These are phyloP conservation scores for Fonsecaea pedrosoi DNA, from an alignment of 2,329 filamentous ascomycete genomes.

Conservation along the genomic window DNA sequence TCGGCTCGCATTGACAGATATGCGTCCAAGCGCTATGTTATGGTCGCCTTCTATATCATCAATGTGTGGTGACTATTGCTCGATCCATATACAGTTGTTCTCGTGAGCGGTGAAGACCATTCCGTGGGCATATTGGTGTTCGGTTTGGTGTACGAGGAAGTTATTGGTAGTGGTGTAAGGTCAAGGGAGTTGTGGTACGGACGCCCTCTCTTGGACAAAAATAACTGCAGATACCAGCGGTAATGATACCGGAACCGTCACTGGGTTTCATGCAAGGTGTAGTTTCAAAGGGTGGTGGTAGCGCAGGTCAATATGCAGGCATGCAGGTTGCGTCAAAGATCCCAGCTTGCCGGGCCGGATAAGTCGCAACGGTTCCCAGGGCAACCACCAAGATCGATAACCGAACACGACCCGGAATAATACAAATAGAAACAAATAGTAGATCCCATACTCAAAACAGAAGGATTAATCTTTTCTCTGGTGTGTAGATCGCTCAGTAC, in stretches of 20 bases:
- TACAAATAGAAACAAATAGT: neutral
- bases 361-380: constrained; percentile 8
- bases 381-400: constrained; percentile 13
- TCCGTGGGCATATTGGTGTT: constrained; percentile 11
- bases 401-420: constrained; percentile 1
- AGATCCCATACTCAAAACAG: constrained; percentile 1
- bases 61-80: constrained; percentile 30
- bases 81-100: constrained; percentile 2
- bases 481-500: neutral
- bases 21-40: neutral
- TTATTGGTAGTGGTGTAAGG: neutral
- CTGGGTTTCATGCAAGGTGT: constrained; percentile 24
- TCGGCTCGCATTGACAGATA: constrained; percentile 46
- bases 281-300: constrained; percentile 1
- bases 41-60: neutral
- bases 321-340: constrained; percentile 24
- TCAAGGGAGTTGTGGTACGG: neutral
- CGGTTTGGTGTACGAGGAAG: neutral
- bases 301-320: constrained; percentile 17
- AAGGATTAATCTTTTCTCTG: neutral
- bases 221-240: neutral
- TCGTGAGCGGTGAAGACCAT: constrained; percentile 4
- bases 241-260: neutral
- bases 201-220: neutral
- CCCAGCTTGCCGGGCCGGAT: constrained; percentile 7